phyloP scores from a whole-genome alignment of 495 filamentous ascomycete species.

The Penicillium waksmanii region DNA sequence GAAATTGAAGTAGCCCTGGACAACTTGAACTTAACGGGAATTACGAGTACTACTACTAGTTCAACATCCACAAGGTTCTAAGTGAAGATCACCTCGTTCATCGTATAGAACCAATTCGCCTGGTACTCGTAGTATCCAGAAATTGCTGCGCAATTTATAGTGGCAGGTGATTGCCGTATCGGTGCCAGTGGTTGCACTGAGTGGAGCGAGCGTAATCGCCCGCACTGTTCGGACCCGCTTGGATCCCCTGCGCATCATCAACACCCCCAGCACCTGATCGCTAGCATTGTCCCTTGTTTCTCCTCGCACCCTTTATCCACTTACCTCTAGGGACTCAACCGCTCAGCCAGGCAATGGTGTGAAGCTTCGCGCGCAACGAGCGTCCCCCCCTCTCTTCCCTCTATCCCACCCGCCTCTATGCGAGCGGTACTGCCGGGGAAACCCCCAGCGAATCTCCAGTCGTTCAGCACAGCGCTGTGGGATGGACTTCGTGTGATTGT shows the following conservation, averaged over 20 bases:
- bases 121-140: no score
- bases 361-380: constrained; percentile 35
- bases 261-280: background rate
- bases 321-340: background rate
- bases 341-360: constrained; percentile 44
- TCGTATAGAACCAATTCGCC: no score
- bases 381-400: constrained; percentile 21
- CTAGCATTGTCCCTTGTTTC: constrained; percentile 10
- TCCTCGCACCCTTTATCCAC: constrained; percentile 7
- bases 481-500: constrained; percentile 79
- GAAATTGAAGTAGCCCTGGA: no score
- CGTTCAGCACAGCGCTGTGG: constrained; percentile 85
- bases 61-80: no score
- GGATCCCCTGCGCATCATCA: constrained; percentile 21
- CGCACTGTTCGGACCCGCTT: constrained; percentile 15
- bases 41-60: no score
- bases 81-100: no score
- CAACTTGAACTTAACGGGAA: no score
- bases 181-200: constrained; percentile 14
- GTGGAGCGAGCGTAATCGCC: constrained; percentile 30
- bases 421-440: constrained; percentile 86
- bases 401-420: constrained; percentile 53
- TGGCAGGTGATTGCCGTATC: no score
- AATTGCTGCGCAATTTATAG: no score
- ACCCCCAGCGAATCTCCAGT: constrained; percentile 88